A percentile compares a stretch with the other conserved stretches of the same genome.
phyloP scores from a whole-genome alignment of 345 rosid genomes.

The Citrus hindsii region DNA sequence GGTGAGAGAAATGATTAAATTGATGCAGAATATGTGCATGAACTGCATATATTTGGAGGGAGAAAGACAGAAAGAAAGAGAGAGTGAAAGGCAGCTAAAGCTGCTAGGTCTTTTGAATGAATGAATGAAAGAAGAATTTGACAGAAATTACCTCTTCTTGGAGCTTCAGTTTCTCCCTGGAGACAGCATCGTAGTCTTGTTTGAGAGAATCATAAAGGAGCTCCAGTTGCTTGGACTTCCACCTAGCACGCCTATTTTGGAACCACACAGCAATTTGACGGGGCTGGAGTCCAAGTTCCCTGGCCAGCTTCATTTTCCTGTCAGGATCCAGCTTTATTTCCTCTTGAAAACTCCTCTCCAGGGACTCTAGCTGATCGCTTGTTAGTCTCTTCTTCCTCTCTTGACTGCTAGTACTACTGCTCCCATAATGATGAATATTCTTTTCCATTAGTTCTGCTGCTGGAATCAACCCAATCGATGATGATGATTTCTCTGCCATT shows the following conservation, averaged over 20 bases:
- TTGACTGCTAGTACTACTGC: neutral
- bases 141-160: constrained; percentile 67
- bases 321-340: constrained; percentile 80
- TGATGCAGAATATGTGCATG: too few species aligned
- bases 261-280: constrained; percentile 93
- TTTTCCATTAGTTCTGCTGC: constrained; percentile 31
- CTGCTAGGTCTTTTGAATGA: neutral
- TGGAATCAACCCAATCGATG: constrained; percentile 30
- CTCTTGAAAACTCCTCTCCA: constrained; percentile 84
- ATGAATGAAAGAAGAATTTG: neutral
- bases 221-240: constrained; percentile 88
- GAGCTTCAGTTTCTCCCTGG: constrained; percentile 65
- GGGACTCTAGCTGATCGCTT: constrained; percentile 57
- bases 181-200: constrained; percentile 56
- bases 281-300: constrained; percentile 83
- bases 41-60: too few species aligned
- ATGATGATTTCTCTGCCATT: constrained; percentile 22
- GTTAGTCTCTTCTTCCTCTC: constrained; percentile 78
- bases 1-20: too few species aligned
- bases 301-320: constrained; percentile 75
- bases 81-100: neutral
- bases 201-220: constrained; percentile 67
- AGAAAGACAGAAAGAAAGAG: neutral
- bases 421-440: constrained; percentile 26
- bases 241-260: constrained; percentile 81